A percentile compares a stretch with the other conserved stretches of the same genome.
phyloP scores from a whole-genome alignment of 2,329 filamentous ascomycete genomes.

The Botrytis hyacinthi region DNA sequence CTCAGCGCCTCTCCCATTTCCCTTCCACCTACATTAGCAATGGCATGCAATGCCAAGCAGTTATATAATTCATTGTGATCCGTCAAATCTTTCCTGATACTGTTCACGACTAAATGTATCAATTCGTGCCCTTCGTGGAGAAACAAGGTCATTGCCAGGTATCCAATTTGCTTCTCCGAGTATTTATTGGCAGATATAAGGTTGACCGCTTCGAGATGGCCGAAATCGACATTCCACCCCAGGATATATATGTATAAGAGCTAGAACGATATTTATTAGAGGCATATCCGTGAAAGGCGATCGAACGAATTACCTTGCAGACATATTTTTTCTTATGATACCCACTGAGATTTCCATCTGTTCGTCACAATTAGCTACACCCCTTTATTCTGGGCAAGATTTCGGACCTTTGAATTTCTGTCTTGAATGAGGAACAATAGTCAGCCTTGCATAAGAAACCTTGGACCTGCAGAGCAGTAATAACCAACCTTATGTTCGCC shows the following conservation, averaged over 20 bases:
- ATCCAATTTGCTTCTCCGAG: slow-evolving; percentile 99
- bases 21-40: slow-evolving; percentile 92
- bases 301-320: slow-evolving; percentile 67
- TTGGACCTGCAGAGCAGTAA: slow-evolving; percentile 13
- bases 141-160: slow-evolving; percentile 95
- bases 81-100: slow-evolving; percentile 91
- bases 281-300: background rate
- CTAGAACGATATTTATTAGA: slow-evolving; percentile 35
- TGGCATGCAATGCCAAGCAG: slow-evolving; percentile 92
- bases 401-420: slow-evolving; percentile 86
- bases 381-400: background rate
- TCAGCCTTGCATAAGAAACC: slow-evolving; percentile 28
- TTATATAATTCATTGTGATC: slow-evolving; percentile 98
- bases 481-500: slow-evolving; percentile 80
- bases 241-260: slow-evolving; percentile 98
- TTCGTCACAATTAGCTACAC: slow-evolving; percentile 26
- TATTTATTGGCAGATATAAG: slow-evolving; percentile 96
- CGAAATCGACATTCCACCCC: slow-evolving; percentile 98
- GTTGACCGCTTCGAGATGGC: slow-evolving; percentile 96
- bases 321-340: slow-evolving; percentile 99
- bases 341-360: slow-evolving; percentile 83
- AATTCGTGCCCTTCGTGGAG: slow-evolving; percentile 96
- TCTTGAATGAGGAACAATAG: slow-evolving; percentile 42
- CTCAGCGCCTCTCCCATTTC: slow-evolving; percentile 97
- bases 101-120: slow-evolving; percentile 94